Percentiles rank a stretch among this genome's conserved stretches.
Conservation (phyloP, 352 stramenopile species). For the Phytophthora multivora region DNA sequence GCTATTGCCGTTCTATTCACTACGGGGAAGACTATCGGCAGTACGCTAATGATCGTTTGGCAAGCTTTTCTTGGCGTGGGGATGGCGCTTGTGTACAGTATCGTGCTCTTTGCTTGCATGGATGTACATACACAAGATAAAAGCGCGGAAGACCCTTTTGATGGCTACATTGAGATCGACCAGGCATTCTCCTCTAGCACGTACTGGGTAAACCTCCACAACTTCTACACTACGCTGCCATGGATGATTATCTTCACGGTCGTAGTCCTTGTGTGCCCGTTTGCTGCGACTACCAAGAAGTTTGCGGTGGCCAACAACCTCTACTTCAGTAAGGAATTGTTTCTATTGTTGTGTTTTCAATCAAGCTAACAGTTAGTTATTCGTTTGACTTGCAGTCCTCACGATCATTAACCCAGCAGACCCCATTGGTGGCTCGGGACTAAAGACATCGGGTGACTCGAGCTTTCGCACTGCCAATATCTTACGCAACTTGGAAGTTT, state of each 20-base stretch:
- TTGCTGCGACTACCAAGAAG: constrained; percentile 80
- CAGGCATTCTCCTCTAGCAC: constrained; percentile 61
- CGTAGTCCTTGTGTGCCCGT: constrained; percentile 54
- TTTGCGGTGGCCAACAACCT: constrained; percentile 81
- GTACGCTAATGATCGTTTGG: constrained; percentile 70
- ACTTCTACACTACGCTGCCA: constrained; percentile 69
- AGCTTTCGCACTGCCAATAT: constrained; percentile 63
- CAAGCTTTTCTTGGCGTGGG: constrained; percentile 75
- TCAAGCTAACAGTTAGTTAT: too few relatives aligned
- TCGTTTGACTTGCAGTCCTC: constrained; percentile 41
- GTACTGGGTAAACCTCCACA: constrained; percentile 72
- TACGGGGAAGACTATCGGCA: constrained; percentile 68
- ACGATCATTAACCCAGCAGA: constrained; percentile 76
- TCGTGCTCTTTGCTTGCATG: constrained; percentile 63
- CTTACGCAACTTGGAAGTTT: constrained; percentile 67
- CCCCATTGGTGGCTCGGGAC: constrained; percentile 41
- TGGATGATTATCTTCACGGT: constrained; percentile 82
- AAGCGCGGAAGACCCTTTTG: constrained; percentile 27
- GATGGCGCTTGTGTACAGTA: constrained; percentile 76
- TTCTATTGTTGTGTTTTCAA: too few relatives aligned
- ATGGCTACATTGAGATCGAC: constrained; percentile 58
- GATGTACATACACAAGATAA: constrained; percentile 50
- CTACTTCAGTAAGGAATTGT: constrained; percentile 82
- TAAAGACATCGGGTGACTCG: constrained; percentile 56
- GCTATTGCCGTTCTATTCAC: constrained; percentile 76